Conservation (phyloP, 2,329 filamentous ascomycete species). For the Coniochaeta pulveracea region DNA sequence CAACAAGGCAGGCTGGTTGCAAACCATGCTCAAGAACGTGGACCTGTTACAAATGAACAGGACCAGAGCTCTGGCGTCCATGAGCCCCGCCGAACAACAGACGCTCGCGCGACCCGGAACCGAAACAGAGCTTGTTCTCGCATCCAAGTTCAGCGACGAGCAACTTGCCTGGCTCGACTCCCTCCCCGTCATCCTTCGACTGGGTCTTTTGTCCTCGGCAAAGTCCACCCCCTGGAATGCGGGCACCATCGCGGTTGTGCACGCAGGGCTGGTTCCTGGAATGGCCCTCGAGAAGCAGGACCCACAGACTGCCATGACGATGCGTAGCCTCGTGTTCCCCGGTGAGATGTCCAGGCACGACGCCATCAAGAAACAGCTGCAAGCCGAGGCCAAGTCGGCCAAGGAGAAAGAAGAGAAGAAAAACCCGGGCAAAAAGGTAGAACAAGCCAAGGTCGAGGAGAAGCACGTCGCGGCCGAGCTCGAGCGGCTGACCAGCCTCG, state of each 20-base stretch:
- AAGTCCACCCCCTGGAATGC: slow-evolving; percentile 14
- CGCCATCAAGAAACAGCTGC: slow-evolving; percentile 20
- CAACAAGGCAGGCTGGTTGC: slow-evolving; percentile 4
- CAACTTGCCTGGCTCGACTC: slow-evolving; percentile 59
- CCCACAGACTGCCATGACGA: slow-evolving; percentile 79
- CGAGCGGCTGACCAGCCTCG: slow-evolving; percentile 3
- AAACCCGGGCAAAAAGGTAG: slow-evolving; percentile 8
- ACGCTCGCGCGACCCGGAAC: slow-evolving; percentile 10
- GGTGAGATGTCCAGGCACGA: slow-evolving; percentile 37
- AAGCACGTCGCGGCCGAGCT: slow-evolving; percentile 11
- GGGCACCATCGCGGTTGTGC: slow-evolving; percentile 59
- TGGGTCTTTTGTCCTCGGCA: slow-evolving; percentile 49
- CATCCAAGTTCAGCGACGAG: slow-evolving; percentile 13
- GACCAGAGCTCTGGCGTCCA: not conserved
- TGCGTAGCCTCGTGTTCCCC: slow-evolving; percentile 64
- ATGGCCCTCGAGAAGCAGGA: slow-evolving; percentile 59
- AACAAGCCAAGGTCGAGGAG: slow-evolving; percentile 8
- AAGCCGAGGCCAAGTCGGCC: slow-evolving; percentile 18
- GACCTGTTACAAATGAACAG: too few species aligned
- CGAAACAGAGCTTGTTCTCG: not conserved
- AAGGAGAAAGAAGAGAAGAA: slow-evolving; percentile 2
- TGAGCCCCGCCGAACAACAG: slow-evolving; percentile 1
- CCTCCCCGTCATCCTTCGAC: slow-evolving; percentile 67
- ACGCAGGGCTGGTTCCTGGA: slow-evolving; percentile 75
- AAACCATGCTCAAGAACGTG: not conserved